Conservation (phyloP, 2,329 filamentous ascomycete species). For the Fusarium austroafricanum region DNA sequence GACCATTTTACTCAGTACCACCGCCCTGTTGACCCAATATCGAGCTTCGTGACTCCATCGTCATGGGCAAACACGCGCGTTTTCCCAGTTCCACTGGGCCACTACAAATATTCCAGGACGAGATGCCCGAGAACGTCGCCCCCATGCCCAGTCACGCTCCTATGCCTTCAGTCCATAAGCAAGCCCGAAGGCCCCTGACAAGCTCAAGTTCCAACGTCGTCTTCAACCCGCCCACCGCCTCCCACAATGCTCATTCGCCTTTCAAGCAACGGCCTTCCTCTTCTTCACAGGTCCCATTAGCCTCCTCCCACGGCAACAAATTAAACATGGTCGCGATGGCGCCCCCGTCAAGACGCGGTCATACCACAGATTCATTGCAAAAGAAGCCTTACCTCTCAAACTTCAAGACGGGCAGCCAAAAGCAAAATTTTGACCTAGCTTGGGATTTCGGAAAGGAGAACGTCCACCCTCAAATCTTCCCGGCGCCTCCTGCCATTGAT, state of each 20-base stretch:
- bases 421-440: constrained; percentile 59
- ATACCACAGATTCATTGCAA: constrained; percentile 73
- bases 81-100: constrained; percentile 60
- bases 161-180: constrained; percentile 64
- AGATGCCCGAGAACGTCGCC: constrained; percentile 58
- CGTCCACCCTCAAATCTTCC: constrained; percentile 62
- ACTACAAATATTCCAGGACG: constrained; percentile 65
- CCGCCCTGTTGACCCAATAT: constrained; percentile 31
- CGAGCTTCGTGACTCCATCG: constrained; percentile 51
- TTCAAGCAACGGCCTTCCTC: constrained; percentile 73
- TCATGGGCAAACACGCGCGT: constrained; percentile 65
- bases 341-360: constrained; percentile 66
- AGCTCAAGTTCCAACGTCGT: constrained; percentile 70
- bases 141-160: constrained; percentile 67
- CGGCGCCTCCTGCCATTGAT: constrained; percentile 60
- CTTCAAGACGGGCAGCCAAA: constrained; percentile 68
- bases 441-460: constrained; percentile 67
- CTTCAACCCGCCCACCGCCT: constrained; percentile 70
- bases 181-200: constrained; percentile 61
- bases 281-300: constrained; percentile 70
- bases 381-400: constrained; percentile 74
- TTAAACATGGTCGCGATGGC: constrained; percentile 76
- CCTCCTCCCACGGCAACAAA: constrained; percentile 65
- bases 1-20: constrained; percentile 9
- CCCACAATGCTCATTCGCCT: constrained; percentile 72